Percentiles rank a stretch among this genome's conserved stretches.
Evolutionary conservation across 1,284 basidiomycete genomes (phyloP).

Genomic region (Athelia sp.): DNA sequence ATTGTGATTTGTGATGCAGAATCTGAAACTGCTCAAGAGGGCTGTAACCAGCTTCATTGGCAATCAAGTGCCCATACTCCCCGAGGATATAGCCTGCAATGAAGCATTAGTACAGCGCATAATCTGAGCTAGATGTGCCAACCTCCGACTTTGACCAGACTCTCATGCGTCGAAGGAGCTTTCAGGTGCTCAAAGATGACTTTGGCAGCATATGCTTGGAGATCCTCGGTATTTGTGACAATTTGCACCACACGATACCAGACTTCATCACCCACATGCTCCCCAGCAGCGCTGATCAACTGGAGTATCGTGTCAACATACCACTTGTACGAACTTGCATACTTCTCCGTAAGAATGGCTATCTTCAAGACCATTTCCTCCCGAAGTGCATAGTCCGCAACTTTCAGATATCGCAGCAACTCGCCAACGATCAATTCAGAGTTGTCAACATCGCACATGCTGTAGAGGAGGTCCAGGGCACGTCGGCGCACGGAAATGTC

Average conservation of each 20-base stretch:
- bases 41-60: constrained; percentile 90
- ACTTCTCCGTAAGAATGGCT: constrained; percentile 96
- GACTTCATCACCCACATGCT: constrained; percentile 97
- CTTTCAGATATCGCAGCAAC: constrained; percentile 85
- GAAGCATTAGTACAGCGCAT: constrained; percentile 8
- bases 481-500: constrained; percentile 96
- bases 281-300: constrained; percentile 93
- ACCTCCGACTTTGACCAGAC: constrained; percentile 96
- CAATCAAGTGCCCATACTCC: constrained; percentile 96
- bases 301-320: constrained; percentile 96
- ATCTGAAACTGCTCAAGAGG: constrained; percentile 95
- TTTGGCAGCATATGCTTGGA: constrained; percentile 91
- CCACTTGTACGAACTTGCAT: constrained; percentile 93
- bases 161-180: constrained; percentile 90
- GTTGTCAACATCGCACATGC: constrained; percentile 97
- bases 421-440: constrained; percentile 94
- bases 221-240: constrained; percentile 96
- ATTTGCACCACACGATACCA: constrained; percentile 99
- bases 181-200: constrained; percentile 92
- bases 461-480: constrained; percentile 94
- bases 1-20: constrained; percentile 93
- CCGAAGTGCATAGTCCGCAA: constrained; percentile 93
- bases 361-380: constrained; percentile 99
- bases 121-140: constrained; percentile 12
- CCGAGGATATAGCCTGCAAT: constrained; percentile 87